These are phyloP conservation scores for Scleroderma citrinum DNA, from an alignment of 768 basidiomycete species.

Conservation along the genomic window DNA sequence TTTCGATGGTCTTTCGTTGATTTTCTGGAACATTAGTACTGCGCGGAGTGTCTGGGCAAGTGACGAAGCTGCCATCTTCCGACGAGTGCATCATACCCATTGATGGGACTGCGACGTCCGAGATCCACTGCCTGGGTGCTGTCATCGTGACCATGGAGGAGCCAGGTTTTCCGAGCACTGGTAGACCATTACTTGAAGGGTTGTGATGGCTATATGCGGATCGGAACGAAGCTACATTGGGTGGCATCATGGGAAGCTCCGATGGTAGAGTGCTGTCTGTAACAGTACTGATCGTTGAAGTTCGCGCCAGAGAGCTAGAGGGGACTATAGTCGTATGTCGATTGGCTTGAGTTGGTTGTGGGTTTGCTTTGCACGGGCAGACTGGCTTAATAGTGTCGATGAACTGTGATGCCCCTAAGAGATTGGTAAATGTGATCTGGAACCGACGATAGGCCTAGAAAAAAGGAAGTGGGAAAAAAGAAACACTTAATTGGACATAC, in stretches of 20 bases:
- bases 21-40: conserved; percentile 2
- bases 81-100: conserved; percentile 15
- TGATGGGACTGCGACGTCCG: neutral
- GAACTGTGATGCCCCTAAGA: conserved; percentile 46
- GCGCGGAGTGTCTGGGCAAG: conserved; percentile 21
- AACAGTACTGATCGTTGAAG: conserved; percentile 1
- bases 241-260: neutral
- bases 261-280: neutral
- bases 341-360: conserved; percentile 21
- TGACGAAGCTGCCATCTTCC: conserved; percentile 22
- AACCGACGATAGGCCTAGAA: conserved; percentile 68
- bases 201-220: conserved; percentile 4
- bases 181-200: too few species aligned
- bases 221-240: neutral
- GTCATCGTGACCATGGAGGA: neutral
- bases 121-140: neutral
- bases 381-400: conserved; percentile 58
- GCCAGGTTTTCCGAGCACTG: neutral
- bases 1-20: neutral
- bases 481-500: conserved; percentile 16
- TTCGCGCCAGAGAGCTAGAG: conserved; percentile 9
- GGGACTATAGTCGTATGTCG: conserved; percentile 13
- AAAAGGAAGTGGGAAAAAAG: neutral
- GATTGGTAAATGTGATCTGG: conserved; percentile 62
- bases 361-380: conserved; percentile 70